Conservation (phyloP, 2,329 filamentous ascomycete species). For the Sphaerulina musiva region DNA sequence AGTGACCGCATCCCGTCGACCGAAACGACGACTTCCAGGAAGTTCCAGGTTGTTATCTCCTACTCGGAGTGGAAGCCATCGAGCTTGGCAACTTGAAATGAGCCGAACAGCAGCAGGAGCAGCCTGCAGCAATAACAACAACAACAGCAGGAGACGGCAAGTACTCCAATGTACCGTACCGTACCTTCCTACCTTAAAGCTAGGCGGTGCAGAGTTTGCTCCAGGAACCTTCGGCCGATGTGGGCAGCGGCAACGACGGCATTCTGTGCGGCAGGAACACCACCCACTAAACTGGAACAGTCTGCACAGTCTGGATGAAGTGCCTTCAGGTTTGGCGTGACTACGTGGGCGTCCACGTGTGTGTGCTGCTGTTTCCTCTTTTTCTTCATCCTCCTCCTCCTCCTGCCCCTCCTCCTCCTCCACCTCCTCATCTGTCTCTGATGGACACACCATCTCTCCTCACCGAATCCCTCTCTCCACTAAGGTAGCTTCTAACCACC, state of each 20-base stretch:
- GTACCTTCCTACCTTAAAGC: not conserved
- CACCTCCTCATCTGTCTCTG: too few species aligned
- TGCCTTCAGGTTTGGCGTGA: not conserved
- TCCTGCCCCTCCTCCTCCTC: too few species aligned
- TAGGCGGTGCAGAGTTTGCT: too few species aligned
- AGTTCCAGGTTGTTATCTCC: too few species aligned
- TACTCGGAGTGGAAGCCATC: too few species aligned
- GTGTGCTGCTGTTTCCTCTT: not conserved
- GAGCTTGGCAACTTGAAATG: too few species aligned
- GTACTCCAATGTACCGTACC: not conserved
- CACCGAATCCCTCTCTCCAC: not conserved
- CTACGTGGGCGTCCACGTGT: not conserved
- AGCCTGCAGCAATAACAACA: not conserved
- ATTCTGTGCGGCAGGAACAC: not conserved
- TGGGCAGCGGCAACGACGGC: too few species aligned
- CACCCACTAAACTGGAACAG: not conserved
- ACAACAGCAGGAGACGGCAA: not conserved
- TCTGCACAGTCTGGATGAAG: not conserved
- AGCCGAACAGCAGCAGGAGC: too few species aligned
- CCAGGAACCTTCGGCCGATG: too few species aligned
- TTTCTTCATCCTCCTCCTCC: not conserved
- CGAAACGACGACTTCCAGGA: too few species aligned
- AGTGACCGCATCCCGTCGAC: too few species aligned
- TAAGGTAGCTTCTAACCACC: not conserved
- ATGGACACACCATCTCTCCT: too few species aligned